Conservation (phyloP, 2,329 filamentous ascomycete species). For the Aspergillus aculeatus region DNA sequence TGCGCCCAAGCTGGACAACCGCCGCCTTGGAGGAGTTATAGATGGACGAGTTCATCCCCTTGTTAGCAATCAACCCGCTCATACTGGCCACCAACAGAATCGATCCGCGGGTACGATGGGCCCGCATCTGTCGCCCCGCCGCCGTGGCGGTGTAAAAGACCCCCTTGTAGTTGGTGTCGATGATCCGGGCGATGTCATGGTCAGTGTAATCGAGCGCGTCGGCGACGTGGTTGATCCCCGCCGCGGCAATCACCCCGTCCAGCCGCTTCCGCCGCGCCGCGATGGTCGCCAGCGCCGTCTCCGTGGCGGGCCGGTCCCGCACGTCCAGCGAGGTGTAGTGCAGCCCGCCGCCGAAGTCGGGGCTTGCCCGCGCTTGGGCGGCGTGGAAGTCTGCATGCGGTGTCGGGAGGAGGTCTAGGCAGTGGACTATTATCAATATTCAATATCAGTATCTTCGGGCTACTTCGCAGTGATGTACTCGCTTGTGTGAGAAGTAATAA, state of each 20-base stretch:
- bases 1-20: conserved; percentile 52
- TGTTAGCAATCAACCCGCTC: conserved; percentile 52
- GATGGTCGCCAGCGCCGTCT: conserved; percentile 35
- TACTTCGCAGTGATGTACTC: neutral
- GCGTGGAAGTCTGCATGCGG: conserved; percentile 45
- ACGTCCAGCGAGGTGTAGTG: conserved; percentile 50
- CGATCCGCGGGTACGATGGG: conserved; percentile 49
- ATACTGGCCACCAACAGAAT: conserved; percentile 54
- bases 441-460: neutral
- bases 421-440: conserved; percentile 46
- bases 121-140: conserved; percentile 50
- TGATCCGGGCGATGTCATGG: conserved; percentile 44
- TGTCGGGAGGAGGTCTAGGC: conserved; percentile 45
- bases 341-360: conserved; percentile 41
- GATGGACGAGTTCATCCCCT: conserved; percentile 42
- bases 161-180: conserved; percentile 52
- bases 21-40: conserved; percentile 59
- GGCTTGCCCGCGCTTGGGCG: conserved; percentile 37
- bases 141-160: conserved; percentile 50
- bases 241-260: conserved; percentile 45
- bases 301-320: conserved; percentile 37
- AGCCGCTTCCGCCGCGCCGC: conserved; percentile 36
- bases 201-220: conserved; percentile 44
- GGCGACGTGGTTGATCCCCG: conserved; percentile 44
- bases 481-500: neutral